Percentiles rank a stretch among this genome's conserved stretches.
phyloP scores from a whole-genome alignment of 306 rosid species.

The Echinosophora koreensis region DNA sequence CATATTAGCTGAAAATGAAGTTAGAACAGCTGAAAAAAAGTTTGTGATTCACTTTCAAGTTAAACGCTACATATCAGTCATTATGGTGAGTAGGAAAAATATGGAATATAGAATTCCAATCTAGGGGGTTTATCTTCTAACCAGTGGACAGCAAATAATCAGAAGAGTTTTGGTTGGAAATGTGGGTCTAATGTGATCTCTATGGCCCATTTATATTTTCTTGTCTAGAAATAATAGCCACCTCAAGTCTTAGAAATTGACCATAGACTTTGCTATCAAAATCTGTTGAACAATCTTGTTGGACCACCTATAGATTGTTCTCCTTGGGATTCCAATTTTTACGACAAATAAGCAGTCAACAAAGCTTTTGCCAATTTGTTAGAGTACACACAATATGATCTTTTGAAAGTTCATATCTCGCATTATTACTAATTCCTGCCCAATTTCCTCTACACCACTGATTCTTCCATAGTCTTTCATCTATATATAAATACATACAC shows the following conservation, averaged over 20 bases:
- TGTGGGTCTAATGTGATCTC: background rate
- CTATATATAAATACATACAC: too few species aligned
- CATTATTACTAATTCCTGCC: too few species aligned
- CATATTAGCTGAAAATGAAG: background rate
- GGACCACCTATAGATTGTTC: slow-evolving; percentile 17
- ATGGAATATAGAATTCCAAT: too few species aligned
- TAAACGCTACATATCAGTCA: too few species aligned
- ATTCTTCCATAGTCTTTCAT: too few species aligned
- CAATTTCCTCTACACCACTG: too few species aligned
- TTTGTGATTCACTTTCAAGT: too few species aligned
- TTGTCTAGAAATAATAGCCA: too few species aligned
- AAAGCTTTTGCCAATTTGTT: background rate
- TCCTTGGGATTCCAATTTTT: background rate
- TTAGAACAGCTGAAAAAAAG: background rate
- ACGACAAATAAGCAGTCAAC: background rate
- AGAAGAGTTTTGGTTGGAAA: background rate
- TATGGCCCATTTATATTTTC: background rate
- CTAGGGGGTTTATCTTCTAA: too few species aligned
- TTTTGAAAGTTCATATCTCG: too few species aligned
- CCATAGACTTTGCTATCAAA: slow-evolving; percentile 1
- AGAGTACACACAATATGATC: too few species aligned
- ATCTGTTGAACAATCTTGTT: slow-evolving; percentile 3
- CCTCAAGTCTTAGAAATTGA: background rate
- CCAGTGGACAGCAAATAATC: background rate
- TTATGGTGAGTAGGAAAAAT: too few species aligned